Conservation (phyloP, 768 basidiomycete genomes). For the Naganishia kalamii region DNA sequence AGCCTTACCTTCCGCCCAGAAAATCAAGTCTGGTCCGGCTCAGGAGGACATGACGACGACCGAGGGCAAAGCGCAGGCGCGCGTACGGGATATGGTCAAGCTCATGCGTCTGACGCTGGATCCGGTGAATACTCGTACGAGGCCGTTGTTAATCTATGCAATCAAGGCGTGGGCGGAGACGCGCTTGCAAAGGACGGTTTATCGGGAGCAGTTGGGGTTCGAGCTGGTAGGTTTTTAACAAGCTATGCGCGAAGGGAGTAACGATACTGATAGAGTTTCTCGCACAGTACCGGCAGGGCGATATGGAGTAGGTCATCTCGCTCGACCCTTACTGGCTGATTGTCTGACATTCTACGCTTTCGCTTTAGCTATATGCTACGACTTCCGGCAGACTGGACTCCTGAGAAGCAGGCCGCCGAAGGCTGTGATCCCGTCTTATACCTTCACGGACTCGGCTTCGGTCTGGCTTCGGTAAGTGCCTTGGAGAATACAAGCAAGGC, state of each 20-base stretch:
- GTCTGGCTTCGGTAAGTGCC: slow-evolving; percentile 48
- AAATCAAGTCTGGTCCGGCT: slow-evolving; percentile 52
- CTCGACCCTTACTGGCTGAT: too few relatives aligned
- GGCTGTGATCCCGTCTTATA: slow-evolving; percentile 63
- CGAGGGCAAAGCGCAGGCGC: background rate
- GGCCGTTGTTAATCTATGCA: slow-evolving; percentile 58
- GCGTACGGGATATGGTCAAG: slow-evolving; percentile 36
- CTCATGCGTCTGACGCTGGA: slow-evolving; percentile 73
- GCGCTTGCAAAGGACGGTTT: slow-evolving; percentile 36
- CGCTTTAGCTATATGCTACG: slow-evolving; percentile 63
- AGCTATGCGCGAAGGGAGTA: slow-evolving; percentile 44
- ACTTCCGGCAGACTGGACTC: slow-evolving; percentile 63
- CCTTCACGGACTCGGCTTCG: slow-evolving; percentile 81
- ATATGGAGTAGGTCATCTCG: slow-evolving; percentile 58
- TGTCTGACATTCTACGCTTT: background rate
- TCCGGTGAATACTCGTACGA: slow-evolving; percentile 60
- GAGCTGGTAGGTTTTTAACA: slow-evolving; percentile 52
- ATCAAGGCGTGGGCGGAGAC: slow-evolving; percentile 35
- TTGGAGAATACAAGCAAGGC: background rate
- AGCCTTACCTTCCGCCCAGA: background rate
- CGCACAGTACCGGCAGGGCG: slow-evolving; percentile 52
- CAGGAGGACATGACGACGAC: background rate
- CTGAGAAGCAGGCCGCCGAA: slow-evolving; percentile 50
- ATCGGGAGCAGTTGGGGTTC: slow-evolving; percentile 39
- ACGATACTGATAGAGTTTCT: slow-evolving; percentile 40